Evolutionary conservation across 2,329 filamentous ascomycete species (phyloP).

Genomic region (Diaporthe velutina): DNA sequence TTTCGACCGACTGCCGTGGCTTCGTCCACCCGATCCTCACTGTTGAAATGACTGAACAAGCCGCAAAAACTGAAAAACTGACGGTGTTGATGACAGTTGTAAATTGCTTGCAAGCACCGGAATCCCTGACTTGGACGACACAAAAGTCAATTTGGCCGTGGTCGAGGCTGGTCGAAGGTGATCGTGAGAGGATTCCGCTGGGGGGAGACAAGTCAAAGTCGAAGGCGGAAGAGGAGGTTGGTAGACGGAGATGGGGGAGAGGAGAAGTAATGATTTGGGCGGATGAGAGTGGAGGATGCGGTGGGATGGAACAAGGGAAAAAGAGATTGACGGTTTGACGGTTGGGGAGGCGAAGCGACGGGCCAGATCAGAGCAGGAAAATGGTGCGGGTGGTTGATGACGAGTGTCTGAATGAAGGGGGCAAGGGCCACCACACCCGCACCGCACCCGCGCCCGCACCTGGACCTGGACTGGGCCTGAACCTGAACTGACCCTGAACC

Average conservation of each 20-base stretch:
- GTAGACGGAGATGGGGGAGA: conserved; percentile 31
- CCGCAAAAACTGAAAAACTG: background rate
- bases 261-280: conserved; percentile 26
- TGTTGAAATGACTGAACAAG: background rate
- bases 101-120: conserved; percentile 41
- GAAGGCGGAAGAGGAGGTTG: conserved; percentile 13
- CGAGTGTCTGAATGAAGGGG: conserved; percentile 33
- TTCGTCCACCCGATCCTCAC: conserved; percentile 17
- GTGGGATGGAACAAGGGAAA: conserved; percentile 25
- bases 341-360: conserved; percentile 26
- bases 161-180: conserved; percentile 36
- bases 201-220: conserved; percentile 36
- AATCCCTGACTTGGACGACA: conserved; percentile 50
- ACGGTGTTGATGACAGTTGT: conserved; percentile 40
- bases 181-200: conserved; percentile 36
- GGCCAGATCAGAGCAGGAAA: background rate
- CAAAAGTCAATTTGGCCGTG: conserved; percentile 56
- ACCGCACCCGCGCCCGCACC: background rate
- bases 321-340: conserved; percentile 29
- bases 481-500: background rate
- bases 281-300: conserved; percentile 33
- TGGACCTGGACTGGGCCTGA: background rate
- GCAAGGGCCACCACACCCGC: conserved; percentile 29
- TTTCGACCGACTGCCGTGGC: conserved; percentile 22
- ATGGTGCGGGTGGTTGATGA: conserved; percentile 26